Conservation (phyloP, 441 rosid genomes). For the Gossypium aridum region DNA sequence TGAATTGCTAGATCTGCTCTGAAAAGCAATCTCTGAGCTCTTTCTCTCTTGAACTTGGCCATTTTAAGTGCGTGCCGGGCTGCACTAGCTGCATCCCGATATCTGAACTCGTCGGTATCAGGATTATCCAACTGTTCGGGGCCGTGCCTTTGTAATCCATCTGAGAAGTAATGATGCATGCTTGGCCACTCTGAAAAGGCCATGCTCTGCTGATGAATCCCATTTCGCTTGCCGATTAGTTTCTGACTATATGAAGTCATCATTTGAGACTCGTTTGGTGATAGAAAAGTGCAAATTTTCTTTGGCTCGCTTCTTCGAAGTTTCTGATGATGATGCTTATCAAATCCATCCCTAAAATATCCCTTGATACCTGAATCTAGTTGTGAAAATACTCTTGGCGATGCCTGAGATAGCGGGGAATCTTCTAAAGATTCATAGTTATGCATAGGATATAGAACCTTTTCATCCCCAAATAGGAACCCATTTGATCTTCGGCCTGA, state of each 20-base stretch:
- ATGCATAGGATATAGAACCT: constrained; percentile 37
- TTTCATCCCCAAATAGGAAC: constrained; percentile 62
- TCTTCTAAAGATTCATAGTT: constrained; percentile 51
- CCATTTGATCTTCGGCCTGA: constrained; percentile 78
- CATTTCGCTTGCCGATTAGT: constrained; percentile 41
- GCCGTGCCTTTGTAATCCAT: constrained; percentile 33
- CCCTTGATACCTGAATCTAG: constrained; percentile 37
- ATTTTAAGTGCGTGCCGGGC: constrained; percentile 54
- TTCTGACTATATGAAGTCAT: constrained; percentile 25
- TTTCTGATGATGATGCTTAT: constrained; percentile 34
- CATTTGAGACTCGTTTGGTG: background rate
- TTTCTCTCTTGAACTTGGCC: constrained; percentile 60
- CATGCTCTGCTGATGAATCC: constrained; percentile 37
- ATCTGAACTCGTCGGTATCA: constrained; percentile 53
- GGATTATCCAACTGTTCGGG: constrained; percentile 38
- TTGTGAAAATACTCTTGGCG: constrained; percentile 52
- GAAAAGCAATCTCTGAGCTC: constrained; percentile 36
- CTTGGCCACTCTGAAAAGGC: constrained; percentile 45
- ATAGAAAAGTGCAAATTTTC: background rate
- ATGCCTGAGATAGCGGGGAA: constrained; percentile 42
- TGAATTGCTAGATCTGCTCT: constrained; percentile 83
- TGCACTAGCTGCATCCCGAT: constrained; percentile 67
- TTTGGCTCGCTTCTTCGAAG: background rate
- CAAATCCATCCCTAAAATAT: constrained; percentile 44
- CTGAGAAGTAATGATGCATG: constrained; percentile 27